A percentile compares a stretch with the other conserved stretches of the same genome.
Conservation (phyloP, 768 basidiomycete species). For the Termitomyces sp. region DNA sequence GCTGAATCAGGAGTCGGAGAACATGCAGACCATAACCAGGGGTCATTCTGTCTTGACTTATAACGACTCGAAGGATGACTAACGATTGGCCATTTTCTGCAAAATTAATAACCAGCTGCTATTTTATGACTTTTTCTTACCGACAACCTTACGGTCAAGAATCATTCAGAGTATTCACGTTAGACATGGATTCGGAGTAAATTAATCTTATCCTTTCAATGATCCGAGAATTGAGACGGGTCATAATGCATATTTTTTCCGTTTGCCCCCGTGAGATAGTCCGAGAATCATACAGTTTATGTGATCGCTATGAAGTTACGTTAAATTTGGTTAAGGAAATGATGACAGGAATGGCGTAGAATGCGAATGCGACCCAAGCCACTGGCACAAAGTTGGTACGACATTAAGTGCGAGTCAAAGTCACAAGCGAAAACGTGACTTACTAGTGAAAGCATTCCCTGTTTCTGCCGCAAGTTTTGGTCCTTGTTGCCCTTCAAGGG, state of each 20-base stretch:
- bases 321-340: constrained; percentile 66
- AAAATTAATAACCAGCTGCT: background rate
- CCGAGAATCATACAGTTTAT: background rate
- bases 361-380: constrained; percentile 76
- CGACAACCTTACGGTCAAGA: background rate
- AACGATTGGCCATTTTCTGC: background rate
- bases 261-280: background rate
- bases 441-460: constrained; percentile 76
- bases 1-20: background rate
- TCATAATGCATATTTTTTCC: background rate
- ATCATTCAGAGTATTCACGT: background rate
- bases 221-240: background rate
- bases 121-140: background rate
- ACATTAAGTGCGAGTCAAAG: too few species aligned
- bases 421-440: constrained; percentile 19
- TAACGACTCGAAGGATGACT: background rate
- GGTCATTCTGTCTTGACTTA: background rate
- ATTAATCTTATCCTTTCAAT: background rate
- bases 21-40: background rate
- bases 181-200: background rate
- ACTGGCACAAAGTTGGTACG: constrained; percentile 39
- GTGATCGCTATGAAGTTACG: constrained; percentile 29
- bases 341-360: constrained; percentile 65
- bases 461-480: constrained; percentile 55
- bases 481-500: constrained; percentile 42